A percentile compares a stretch with the other conserved stretches of the same genome.
Conservation (phyloP, 305 asterid genomes). For the Plantago coronopus region DNA sequence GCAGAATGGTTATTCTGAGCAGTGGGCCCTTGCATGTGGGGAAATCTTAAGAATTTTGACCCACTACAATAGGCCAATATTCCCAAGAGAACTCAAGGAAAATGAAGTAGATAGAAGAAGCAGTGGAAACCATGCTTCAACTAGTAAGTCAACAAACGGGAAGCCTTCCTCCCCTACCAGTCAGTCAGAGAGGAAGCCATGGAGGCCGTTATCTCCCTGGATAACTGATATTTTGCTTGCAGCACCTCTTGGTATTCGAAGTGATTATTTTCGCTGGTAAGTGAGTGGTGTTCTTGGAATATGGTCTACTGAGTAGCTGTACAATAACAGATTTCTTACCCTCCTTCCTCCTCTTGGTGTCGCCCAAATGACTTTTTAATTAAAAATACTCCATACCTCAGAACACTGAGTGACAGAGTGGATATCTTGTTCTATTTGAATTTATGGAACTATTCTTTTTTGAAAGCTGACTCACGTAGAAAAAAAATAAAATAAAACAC, state of each 20-base stretch:
- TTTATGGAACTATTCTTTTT: no score
- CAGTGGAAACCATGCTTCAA: constrained; percentile 69
- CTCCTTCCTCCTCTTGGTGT: background rate
- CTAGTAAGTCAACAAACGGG: constrained; percentile 53
- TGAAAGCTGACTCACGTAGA: no score
- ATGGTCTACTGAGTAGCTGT: background rate
- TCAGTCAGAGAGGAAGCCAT: constrained; percentile 73
- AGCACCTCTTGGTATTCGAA: constrained; percentile 94
- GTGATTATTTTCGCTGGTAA: constrained; percentile 99
- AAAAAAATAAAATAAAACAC: no score
- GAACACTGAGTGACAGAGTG: background rate
- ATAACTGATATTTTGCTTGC: constrained; percentile 93
- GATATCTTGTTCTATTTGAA: no score
- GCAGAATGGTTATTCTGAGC: constrained; percentile 94
- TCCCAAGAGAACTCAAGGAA: constrained; percentile 62
- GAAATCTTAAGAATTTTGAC: constrained; percentile 91
- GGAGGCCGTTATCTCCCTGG: constrained; percentile 96
- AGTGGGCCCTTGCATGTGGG: constrained; percentile 99
- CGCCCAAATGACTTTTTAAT: background rate
- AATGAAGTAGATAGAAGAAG: constrained; percentile 67
- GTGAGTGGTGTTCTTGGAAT: constrained; percentile 25
- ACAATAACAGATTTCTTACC: background rate
- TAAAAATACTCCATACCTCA: background rate
- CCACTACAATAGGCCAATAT: constrained; percentile 91
- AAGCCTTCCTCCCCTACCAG: constrained; percentile 43